Base-by-base conservation (phyloP, 805 yeast species). In the Cyberlindnera maritima region DNA sequence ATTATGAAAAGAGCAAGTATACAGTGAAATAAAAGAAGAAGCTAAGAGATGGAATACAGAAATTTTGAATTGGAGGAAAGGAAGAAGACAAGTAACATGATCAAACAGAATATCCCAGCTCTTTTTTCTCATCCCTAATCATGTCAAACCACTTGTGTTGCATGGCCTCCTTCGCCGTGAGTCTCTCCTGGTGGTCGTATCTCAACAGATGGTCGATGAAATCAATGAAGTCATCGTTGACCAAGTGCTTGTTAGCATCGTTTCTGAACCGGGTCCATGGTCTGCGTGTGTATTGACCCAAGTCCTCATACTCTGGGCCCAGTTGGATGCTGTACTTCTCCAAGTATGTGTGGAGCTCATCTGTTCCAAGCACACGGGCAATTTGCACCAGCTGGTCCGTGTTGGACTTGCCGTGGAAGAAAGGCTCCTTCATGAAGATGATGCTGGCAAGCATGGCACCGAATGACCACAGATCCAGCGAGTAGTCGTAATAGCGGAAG, bases 361-460 rank as follows among this genome's bases (percentile, higher is more conserved):
- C 85, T 1, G 96, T 85, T 18, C 97, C 97, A 57, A 90, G 74
- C 2, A 90, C 94, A 50, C 88, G 77, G 13, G 90, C 96, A 52
- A 90, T 89, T 65, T 88, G 91, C 20, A 90, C 96, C 59, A 90
- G 71, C 69, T 90, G 97, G 69, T 90, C 96, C 35, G 90, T 87
- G 65, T 90, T 90, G 18, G 95, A 85, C 52, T 87, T 83, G 18
- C 96, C 97, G 64, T 88, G 92, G 77, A 90, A 90, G 55, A 90
- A 87, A 12, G 97, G 97, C 60, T 90, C 97, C 61, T 83, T 86
- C 61, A 85, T 86, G 71, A 89, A 88, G 29, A 88, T 82, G 65
- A 90, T 87, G 12, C 94, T 83, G 10, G 96, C 96, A 41, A 90
- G 70, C 88, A 88, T 88, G 49, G 96, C 91, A 14, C 96, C 97